Conservation (phyloP, 495 filamentous ascomycete species). For the Viridothelium virens region DNA sequence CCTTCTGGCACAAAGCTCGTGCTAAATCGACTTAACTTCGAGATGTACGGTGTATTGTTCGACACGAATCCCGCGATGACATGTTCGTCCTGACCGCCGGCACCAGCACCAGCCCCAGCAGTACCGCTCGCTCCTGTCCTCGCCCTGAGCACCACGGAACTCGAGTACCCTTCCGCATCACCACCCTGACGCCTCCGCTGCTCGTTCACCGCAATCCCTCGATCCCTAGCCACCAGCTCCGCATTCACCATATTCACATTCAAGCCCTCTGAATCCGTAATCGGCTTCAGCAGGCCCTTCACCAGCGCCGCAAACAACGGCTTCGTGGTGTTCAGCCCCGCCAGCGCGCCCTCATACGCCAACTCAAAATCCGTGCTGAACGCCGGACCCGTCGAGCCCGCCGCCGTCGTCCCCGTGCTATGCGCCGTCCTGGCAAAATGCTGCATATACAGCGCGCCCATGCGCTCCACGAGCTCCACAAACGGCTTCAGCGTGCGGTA, state of each 20-base stretch:
- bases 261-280: slow-evolving; percentile 49
- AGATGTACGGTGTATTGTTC: slow-evolving; percentile 52
- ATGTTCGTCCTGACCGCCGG: slow-evolving; percentile 36
- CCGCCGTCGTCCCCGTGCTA: slow-evolving; percentile 6
- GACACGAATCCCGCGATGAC: slow-evolving; percentile 60
- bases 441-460: slow-evolving; percentile 63
- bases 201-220: slow-evolving; percentile 63
- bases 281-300: slow-evolving; percentile 55
- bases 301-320: slow-evolving; percentile 63
- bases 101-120: background rate
- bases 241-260: slow-evolving; percentile 73
- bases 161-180: slow-evolving; percentile 47
- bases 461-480: slow-evolving; percentile 58
- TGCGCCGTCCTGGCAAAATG: slow-evolving; percentile 42
- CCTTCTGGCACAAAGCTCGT: slow-evolving; percentile 58
- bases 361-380: slow-evolving; percentile 57
- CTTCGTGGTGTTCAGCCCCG: slow-evolving; percentile 54
- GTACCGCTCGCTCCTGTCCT: slow-evolving; percentile 19
- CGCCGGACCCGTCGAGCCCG: slow-evolving; percentile 11
- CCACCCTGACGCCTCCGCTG: slow-evolving; percentile 46
- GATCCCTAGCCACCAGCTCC: slow-evolving; percentile 56
- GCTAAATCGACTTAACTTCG: slow-evolving; percentile 54
- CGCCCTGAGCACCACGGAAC: slow-evolving; percentile 52
- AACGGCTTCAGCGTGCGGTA: slow-evolving; percentile 63
- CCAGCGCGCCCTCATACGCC: slow-evolving; percentile 59